These are phyloP conservation scores for Penicillium sp. DNA, from an alignment of 2,329 filamentous ascomycete genomes.

Conservation along the genomic window DNA sequence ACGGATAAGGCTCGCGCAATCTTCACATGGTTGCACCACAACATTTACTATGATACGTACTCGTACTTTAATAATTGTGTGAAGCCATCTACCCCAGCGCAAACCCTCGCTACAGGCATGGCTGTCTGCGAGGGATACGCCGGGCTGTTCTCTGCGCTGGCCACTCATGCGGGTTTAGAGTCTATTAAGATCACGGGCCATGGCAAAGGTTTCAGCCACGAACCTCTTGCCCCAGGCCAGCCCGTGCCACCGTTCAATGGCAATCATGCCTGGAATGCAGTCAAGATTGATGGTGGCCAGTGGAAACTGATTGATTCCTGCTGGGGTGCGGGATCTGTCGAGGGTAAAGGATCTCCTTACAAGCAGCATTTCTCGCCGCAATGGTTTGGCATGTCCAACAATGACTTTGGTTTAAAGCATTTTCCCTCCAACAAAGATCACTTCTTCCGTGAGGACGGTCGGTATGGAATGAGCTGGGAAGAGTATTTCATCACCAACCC, in stretches of 20 bases:
- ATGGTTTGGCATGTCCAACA: slow-evolving; percentile 60
- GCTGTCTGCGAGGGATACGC: slow-evolving; percentile 94
- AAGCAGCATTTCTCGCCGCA: slow-evolving; percentile 61
- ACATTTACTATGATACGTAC: slow-evolving; percentile 75
- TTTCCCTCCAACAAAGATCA: slow-evolving; percentile 63
- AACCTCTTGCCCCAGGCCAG: slow-evolving; percentile 56
- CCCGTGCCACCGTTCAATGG: slow-evolving; percentile 58
- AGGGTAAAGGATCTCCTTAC: slow-evolving; percentile 53
- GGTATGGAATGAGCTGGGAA: slow-evolving; percentile 62
- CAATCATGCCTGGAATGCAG: slow-evolving; percentile 88
- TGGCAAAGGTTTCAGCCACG: slow-evolving; percentile 78
- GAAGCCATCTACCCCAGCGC: slow-evolving; percentile 60
- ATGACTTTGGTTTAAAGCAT: slow-evolving; percentile 73
- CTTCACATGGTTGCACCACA: slow-evolving; percentile 94
- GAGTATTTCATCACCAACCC: slow-evolving; percentile 67
- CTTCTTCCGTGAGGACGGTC: slow-evolving; percentile 70
- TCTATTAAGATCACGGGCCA: slow-evolving; percentile 69
- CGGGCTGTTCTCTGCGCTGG: slow-evolving; percentile 70
- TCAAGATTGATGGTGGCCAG: slow-evolving; percentile 73
- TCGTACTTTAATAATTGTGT: slow-evolving; percentile 71
- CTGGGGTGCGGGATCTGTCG: slow-evolving; percentile 79
- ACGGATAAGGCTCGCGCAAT: slow-evolving; percentile 91
- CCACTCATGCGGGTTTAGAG: slow-evolving; percentile 71
- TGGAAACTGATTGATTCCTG: slow-evolving; percentile 92
- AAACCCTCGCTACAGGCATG: slow-evolving; percentile 68